Percentiles rank a stretch among this genome's conserved stretches.
Conservation (phyloP, 78 protist genomes). For the Bigelowiella natans region DNA sequence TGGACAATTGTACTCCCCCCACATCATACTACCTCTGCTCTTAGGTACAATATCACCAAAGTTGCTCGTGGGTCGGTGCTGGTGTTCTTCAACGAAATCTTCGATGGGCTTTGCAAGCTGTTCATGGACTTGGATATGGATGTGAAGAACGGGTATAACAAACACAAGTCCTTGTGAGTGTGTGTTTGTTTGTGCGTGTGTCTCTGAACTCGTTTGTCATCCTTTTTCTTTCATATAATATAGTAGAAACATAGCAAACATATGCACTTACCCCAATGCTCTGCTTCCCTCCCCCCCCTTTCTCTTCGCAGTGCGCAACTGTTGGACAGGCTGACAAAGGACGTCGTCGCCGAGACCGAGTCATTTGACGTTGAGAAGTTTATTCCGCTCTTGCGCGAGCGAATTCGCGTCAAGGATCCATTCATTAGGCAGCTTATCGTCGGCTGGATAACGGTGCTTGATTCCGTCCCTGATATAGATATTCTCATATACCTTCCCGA, state of each 20-base stretch:
- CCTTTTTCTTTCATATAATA: too few species aligned
- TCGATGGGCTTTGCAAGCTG: conserved; percentile 74
- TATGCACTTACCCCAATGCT: too few species aligned
- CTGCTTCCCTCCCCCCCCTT: too few species aligned
- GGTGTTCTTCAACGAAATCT: conserved; percentile 60
- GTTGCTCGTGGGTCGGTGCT: not conserved
- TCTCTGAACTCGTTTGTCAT: too few species aligned
- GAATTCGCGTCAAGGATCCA: conserved; percentile 13
- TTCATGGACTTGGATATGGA: conserved; percentile 71
- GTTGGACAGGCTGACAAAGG: conserved; percentile 77
- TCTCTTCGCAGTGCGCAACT: conserved; percentile 73
- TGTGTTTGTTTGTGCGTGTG: too few species aligned
- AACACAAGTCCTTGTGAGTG: conserved; percentile 72
- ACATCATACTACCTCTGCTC: too few species aligned
- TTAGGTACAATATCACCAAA: conserved; percentile 6
- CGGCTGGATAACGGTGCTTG: conserved; percentile 66
- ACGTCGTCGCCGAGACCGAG: conserved; percentile 68
- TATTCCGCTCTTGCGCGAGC: conserved; percentile 50
- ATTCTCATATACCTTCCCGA: conserved; percentile 62
- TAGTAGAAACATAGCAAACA: too few species aligned
- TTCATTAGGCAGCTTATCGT: conserved; percentile 56
- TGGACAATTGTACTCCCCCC: too few species aligned
- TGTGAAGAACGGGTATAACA: conserved; percentile 66
- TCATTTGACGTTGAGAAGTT: conserved; percentile 44
- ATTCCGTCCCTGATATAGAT: conserved; percentile 59